Evolutionary conservation across 176 grass and related monocot genomes (phyloP), one percentile per base, ranked within the genome.

Genomic region (Ampelocalamus luodianensis): DNA sequence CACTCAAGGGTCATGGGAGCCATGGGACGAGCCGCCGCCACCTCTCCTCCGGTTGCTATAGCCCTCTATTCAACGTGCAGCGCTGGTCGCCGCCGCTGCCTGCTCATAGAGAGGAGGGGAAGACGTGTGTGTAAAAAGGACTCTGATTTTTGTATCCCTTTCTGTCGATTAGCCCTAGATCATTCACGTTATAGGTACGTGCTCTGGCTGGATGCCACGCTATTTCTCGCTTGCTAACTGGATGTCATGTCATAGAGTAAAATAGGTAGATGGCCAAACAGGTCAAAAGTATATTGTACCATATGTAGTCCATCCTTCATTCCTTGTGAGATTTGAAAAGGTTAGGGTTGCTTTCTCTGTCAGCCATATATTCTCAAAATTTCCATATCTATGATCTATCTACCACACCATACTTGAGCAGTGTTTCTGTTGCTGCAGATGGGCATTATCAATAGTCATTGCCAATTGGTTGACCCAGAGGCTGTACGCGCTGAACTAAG

Each of bases 391-490:
- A 27, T 37, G n/a, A 34, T 43, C 22, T 78, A 69, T 89, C 5
- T 18, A 56, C 24, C 40, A 55, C 75, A 50, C 43, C 64, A 37
- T 82, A 22, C 54, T 78, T 82, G 50, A 87, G 24, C 46, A 43
- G 61, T 81, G 36, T 86, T 86, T 17, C 37, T 83, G 9, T 87
- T 88, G 8, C 62, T 83, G 74, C 85, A 98, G 95, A 87, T 87
- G 83, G 91, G 83, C 77, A 93, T 98, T 81, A 92, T 95, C 80
- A 93, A 90, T 87, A 90, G 72, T 79, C 87, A 92, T 72, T 98
- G 91, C 53, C 87, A 93, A 76, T 62, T 98, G 86, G 86, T 95
- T 45, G 83, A 92, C 53, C 83, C 91, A 81, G 93, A 95, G 87
- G 85, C 91, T 76, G 50, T 93, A 48, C 91, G 91, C 0, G 38